Evolutionary conservation across 129 eudicot genomes (phyloP).

Genomic region (Heracleum sosnowskyi): DNA sequence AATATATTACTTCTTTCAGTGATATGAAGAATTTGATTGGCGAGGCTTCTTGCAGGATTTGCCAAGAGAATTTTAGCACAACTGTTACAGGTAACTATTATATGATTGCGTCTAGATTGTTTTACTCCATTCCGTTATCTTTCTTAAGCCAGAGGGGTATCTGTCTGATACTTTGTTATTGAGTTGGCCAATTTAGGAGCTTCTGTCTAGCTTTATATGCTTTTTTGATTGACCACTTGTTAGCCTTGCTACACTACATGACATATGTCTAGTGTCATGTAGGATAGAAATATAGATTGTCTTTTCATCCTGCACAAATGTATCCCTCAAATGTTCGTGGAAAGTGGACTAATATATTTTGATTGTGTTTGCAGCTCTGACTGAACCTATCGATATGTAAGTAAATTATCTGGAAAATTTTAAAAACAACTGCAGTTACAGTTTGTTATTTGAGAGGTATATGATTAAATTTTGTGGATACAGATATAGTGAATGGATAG

Average conservation of each 20-base stretch:
- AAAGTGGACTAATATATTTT: neutral
- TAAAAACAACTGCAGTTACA: neutral
- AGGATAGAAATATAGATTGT: neutral
- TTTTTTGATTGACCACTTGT: neutral
- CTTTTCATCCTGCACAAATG: neutral
- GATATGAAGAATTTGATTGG: slow-evolving; percentile 66
- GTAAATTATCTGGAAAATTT: slow-evolving; percentile 3
- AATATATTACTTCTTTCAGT: slow-evolving; percentile 20
- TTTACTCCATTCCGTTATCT: neutral
- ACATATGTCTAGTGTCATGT: neutral
- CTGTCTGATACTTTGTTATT: neutral
- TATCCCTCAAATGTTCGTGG: neutral
- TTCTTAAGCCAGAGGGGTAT: neutral
- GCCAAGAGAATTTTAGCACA: slow-evolving; percentile 61
- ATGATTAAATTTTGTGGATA: neutral
- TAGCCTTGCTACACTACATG: neutral
- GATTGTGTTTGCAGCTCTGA: slow-evolving; percentile 39
- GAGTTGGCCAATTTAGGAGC: neutral
- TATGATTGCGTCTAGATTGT: neutral
- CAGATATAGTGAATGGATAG: slow-evolving; percentile 72
- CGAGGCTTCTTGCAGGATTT: slow-evolving; percentile 51
- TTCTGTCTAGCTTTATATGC: neutral
- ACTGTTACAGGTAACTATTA: slow-evolving; percentile 32
- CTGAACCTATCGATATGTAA: slow-evolving; percentile 64
- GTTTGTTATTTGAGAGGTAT: neutral